Evolutionary conservation across 257 asterid species (phyloP).

Genomic region (Nicotiana sylvestris): DNA sequence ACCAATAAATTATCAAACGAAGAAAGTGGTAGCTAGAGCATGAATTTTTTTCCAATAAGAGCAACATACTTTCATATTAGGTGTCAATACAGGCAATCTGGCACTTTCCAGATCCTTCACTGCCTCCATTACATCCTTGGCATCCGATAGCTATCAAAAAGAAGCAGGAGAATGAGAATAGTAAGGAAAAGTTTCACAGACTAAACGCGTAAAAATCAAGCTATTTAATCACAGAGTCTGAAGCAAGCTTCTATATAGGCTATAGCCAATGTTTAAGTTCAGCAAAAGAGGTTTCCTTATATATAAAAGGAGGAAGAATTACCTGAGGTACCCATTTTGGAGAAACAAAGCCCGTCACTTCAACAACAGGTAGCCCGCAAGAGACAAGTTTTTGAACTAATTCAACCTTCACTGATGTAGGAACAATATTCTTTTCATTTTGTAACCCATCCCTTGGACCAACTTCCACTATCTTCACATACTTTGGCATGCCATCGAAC

Average conservation of each 20-base stretch:
- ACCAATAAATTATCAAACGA: neutral
- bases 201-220: neutral
- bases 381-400: slow-evolving; percentile 69
- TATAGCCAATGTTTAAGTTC: neutral
- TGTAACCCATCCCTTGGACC: slow-evolving; percentile 97
- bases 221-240: neutral
- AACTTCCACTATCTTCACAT: slow-evolving; percentile 91
- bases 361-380: slow-evolving; percentile 80
- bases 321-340: slow-evolving; percentile 99
- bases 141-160: slow-evolving; percentile 73
- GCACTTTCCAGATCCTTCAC: slow-evolving; percentile 69
- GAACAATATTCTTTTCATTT: slow-evolving; percentile 76
- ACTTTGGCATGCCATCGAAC: slow-evolving; percentile 58
- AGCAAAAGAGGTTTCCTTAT: neutral
- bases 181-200: slow-evolving; percentile 6
- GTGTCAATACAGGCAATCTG: slow-evolving; percentile 78
- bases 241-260: neutral
- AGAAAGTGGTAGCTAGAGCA: neutral
- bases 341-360: slow-evolving; percentile 95
- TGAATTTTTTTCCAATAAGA: neutral
- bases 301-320: slow-evolving; percentile 12
- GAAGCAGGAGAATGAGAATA: slow-evolving; percentile 13
- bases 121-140: slow-evolving; percentile 80
- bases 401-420: slow-evolving; percentile 69
- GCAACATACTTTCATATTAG: slow-evolving; percentile 67